phyloP scores from a whole-genome alignment of 2,329 filamentous ascomycete genomes.

The Chaetomium sp. region DNA sequence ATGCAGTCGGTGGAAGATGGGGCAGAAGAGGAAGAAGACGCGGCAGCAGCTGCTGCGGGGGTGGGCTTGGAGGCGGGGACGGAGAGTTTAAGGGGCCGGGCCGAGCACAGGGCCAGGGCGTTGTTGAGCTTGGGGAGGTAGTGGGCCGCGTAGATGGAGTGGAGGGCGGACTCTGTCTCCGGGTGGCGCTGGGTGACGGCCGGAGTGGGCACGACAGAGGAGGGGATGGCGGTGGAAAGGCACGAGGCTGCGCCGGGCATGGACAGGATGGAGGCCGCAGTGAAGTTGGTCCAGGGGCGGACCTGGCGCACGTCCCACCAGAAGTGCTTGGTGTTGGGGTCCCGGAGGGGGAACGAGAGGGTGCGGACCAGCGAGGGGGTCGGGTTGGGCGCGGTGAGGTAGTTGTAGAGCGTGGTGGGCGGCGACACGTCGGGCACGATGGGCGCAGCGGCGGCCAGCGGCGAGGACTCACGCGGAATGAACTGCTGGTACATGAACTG shows the following conservation, averaged over 20 bases:
- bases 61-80: slow-evolving; percentile 35
- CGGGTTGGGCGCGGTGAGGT: slow-evolving; percentile 74
- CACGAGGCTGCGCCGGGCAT: slow-evolving; percentile 68
- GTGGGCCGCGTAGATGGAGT: slow-evolving; percentile 67
- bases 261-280: slow-evolving; percentile 59
- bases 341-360: slow-evolving; percentile 61
- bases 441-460: slow-evolving; percentile 33
- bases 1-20: slow-evolving; percentile 39
- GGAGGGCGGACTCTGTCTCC: slow-evolving; percentile 70
- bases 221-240: slow-evolving; percentile 62
- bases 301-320: slow-evolving; percentile 96
- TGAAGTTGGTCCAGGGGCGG: slow-evolving; percentile 77
- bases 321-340: slow-evolving; percentile 70
- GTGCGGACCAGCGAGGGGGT: slow-evolving; percentile 75
- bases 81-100: slow-evolving; percentile 52
- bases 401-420: slow-evolving; percentile 66
- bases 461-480: slow-evolving; percentile 40
- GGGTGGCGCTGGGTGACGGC: slow-evolving; percentile 57
- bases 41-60: slow-evolving; percentile 5
- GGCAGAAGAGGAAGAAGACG: slow-evolving; percentile 9
- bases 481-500: slow-evolving; percentile 43
- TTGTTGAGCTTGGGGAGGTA: slow-evolving; percentile 85
- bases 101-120: slow-evolving; percentile 69
- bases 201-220: slow-evolving; percentile 54
- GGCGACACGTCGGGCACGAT: slow-evolving; percentile 35